Percentiles rank a stretch among this genome's conserved stretches.
These are phyloP conservation scores for Primulina tabacum DNA, from an alignment of 257 asterid species.

Conservation along the genomic window DNA sequence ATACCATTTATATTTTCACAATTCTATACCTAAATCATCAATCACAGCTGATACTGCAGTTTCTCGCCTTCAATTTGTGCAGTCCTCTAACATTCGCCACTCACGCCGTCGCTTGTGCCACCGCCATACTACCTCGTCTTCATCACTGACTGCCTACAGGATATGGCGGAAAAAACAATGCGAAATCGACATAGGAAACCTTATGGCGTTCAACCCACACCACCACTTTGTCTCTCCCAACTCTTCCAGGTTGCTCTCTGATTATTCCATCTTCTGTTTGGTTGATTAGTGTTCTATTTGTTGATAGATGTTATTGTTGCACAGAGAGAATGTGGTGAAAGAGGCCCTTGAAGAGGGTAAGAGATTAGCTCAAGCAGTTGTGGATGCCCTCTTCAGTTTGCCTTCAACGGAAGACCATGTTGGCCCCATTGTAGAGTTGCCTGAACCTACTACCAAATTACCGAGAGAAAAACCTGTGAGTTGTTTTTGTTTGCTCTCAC, in stretches of 20 bases:
- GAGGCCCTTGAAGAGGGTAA: constrained; percentile 65
- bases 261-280: not conserved
- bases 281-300: not conserved
- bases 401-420: constrained; percentile 69
- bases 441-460: constrained; percentile 69
- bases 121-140: not conserved
- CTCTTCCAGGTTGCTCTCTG: constrained; percentile 58
- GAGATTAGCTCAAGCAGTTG: constrained; percentile 77
- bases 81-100: not conserved
- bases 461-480: constrained; percentile 89
- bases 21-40: not conserved
- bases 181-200: constrained; percentile 74
- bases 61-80: not conserved
- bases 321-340: constrained; percentile 72
- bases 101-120: not conserved
- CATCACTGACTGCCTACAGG: not conserved
- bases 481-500: not conserved
- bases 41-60: too few species aligned
- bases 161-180: constrained; percentile 46
- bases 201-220: constrained; percentile 61
- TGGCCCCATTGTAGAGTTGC: constrained; percentile 78
- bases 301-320: not conserved
- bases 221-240: constrained; percentile 53
- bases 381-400: constrained; percentile 71
- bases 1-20: not conserved